phyloP scores from a whole-genome alignment of 2,329 filamentous ascomycete genomes.

The Botrytis paeoniae region DNA sequence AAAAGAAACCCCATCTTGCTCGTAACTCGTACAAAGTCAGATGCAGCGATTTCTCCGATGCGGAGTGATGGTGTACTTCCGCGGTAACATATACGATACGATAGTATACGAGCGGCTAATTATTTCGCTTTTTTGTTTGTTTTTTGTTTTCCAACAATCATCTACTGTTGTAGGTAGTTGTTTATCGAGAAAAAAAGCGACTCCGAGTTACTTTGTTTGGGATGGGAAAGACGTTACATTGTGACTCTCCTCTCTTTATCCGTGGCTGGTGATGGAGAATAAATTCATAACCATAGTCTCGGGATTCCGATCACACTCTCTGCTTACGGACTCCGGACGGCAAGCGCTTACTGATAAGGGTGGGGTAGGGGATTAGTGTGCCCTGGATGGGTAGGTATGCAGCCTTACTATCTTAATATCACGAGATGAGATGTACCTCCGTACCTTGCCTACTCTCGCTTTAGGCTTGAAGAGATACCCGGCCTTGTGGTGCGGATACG shows the following conservation, averaged over 20 bases:
- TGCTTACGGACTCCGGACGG: background rate
- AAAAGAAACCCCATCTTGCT: background rate
- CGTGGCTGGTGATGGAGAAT: background rate
- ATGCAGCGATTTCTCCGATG: background rate
- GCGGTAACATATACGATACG: background rate
- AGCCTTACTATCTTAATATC: background rate
- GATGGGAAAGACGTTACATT: background rate
- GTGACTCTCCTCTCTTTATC: background rate
- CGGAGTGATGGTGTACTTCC: background rate
- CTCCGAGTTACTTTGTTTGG: background rate
- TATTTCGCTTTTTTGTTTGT: background rate
- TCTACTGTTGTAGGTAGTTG: background rate
- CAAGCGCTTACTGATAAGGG: background rate
- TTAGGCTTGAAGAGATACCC: background rate
- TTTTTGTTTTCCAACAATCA: background rate
- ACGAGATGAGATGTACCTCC: background rate
- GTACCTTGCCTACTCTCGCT: background rate
- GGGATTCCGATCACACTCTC: background rate
- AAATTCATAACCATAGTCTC: background rate
- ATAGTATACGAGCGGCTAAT: background rate
- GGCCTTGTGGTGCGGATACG: background rate
- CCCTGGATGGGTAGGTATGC: background rate
- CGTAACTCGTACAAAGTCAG: background rate
- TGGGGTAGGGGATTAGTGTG: background rate
- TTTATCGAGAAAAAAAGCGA: background rate